phyloP scores from a whole-genome alignment of 495 filamentous ascomycete genomes.

The Penicillium arizonense region DNA sequence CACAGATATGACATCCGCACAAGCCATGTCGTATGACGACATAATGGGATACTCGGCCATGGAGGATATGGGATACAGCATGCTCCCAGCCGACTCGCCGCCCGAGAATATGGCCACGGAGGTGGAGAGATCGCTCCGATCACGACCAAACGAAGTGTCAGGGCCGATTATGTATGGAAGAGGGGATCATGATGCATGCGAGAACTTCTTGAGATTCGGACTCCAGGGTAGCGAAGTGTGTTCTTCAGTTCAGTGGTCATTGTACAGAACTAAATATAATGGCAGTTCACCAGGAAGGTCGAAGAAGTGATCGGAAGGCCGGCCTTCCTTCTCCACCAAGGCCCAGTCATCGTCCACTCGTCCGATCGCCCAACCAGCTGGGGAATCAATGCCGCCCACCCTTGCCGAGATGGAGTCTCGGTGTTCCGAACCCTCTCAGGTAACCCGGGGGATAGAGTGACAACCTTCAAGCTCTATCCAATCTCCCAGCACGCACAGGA shows the following conservation, averaged over 20 bases:
- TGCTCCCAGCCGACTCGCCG: too few relatives aligned
- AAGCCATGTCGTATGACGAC: too few relatives aligned
- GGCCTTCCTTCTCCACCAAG: constrained; percentile 1
- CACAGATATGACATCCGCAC: too few relatives aligned
- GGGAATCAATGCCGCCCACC: constrained; percentile 1
- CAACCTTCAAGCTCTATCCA: constrained; percentile 3
- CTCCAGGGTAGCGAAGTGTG: not conserved
- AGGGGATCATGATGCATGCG: constrained; percentile 1
- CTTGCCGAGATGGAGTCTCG: not conserved
- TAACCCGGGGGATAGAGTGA: not conserved
- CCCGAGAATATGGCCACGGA: too few relatives aligned
- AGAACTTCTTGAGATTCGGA: constrained; percentile 2
- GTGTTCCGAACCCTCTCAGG: not conserved
- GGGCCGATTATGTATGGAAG: too few relatives aligned
- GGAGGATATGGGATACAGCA: too few relatives aligned
- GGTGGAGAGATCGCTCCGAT: too few relatives aligned
- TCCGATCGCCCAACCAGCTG: not conserved
- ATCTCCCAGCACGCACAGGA: constrained; percentile 1
- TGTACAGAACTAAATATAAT: not conserved
- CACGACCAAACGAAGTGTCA: too few relatives aligned
- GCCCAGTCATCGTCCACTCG: constrained; percentile 1
- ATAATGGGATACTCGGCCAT: too few relatives aligned
- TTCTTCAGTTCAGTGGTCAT: not conserved
- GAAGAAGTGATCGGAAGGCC: constrained; percentile 1
- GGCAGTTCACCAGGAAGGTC: constrained; percentile 1